Conservation (phyloP, 108 stramenopile genomes). For the Pseudonitzschia delicatissima region DNA sequence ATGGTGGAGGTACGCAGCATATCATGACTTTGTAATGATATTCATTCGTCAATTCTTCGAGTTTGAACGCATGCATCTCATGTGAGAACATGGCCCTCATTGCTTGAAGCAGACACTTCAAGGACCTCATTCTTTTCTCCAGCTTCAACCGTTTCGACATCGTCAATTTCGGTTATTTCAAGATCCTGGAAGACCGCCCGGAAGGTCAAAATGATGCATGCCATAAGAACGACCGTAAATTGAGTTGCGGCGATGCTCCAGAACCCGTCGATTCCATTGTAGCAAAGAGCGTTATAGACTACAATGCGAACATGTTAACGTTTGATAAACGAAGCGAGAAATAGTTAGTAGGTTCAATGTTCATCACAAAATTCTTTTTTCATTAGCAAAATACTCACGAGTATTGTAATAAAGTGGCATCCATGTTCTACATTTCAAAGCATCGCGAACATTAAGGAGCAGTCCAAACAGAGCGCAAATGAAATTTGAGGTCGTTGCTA, state of each 20-base stretch:
- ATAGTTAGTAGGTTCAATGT: no score
- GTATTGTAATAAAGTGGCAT: constrained; percentile 20
- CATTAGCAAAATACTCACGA: not conserved
- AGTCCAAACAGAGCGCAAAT: not conserved
- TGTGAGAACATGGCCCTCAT: no score
- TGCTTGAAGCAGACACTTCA: no score
- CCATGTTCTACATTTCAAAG: constrained; percentile 13
- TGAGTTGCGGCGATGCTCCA: constrained; percentile 14
- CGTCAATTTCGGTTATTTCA: constrained; percentile 1
- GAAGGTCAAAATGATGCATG: constrained; percentile 18
- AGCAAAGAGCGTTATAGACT: constrained; percentile 12
- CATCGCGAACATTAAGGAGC: not conserved
- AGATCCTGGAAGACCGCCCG: constrained; percentile 7
- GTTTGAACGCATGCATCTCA: no score
- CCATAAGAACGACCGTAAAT: constrained; percentile 7
- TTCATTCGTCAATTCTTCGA: no score
- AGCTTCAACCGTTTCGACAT: not conserved
- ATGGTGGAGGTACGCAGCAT: no score
- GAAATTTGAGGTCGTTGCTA: not conserved
- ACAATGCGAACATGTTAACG: not conserved
- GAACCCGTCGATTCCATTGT: constrained; percentile 8
- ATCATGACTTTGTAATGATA: no score
- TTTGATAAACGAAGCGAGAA: not conserved
- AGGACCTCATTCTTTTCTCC: constrained; percentile 1
- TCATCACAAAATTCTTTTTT: no score